Percentiles rank a stretch among this genome's conserved stretches.
Evolutionary conservation across 352 stramenopile genomes (phyloP).

Genomic region (Globisporangium heterothallicum): DNA sequence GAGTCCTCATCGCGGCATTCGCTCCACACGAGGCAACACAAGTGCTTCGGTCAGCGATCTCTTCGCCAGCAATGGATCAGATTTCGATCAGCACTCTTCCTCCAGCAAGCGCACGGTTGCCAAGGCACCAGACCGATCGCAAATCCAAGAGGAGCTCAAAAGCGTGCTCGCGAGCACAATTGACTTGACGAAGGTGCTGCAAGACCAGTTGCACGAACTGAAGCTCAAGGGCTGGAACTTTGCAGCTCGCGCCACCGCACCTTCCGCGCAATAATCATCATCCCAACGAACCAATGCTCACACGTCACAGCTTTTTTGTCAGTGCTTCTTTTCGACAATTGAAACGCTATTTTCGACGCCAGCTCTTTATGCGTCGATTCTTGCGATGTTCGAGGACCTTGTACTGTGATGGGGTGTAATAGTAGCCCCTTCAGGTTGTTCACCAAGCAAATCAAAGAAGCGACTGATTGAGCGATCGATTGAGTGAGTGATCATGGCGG

Average conservation of each 20-base stretch:
- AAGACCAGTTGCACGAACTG: slow-evolving; percentile 74
- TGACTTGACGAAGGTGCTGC: slow-evolving; percentile 61
- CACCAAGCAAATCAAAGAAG: slow-evolving; percentile 3
- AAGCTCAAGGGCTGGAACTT: slow-evolving; percentile 81
- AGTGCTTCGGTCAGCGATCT: background rate
- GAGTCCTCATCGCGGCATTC: background rate
- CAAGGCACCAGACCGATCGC: slow-evolving; percentile 39
- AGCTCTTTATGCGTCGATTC: no score
- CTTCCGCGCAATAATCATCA: slow-evolving; percentile 10
- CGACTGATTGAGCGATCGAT: no score
- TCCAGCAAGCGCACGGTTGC: slow-evolving; percentile 17
- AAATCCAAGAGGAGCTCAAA: slow-evolving; percentile 71
- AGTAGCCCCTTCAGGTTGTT: background rate
- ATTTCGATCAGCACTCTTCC: slow-evolving; percentile 1
- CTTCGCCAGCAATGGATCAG: background rate
- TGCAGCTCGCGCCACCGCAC: slow-evolving; percentile 15
- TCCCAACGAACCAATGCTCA: background rate
- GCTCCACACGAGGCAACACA: background rate
- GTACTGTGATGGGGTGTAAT: no score
- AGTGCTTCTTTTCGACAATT: no score
- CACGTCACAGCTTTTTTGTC: slow-evolving; percentile 3
- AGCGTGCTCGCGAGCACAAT: slow-evolving; percentile 58
- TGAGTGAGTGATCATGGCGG: slow-evolving; percentile 7
- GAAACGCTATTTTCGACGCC: no score
- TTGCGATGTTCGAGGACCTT: no score